Evolutionary conservation across 805 yeast species (phyloP).

Genomic region (Gaillardinia entomophila): DNA sequence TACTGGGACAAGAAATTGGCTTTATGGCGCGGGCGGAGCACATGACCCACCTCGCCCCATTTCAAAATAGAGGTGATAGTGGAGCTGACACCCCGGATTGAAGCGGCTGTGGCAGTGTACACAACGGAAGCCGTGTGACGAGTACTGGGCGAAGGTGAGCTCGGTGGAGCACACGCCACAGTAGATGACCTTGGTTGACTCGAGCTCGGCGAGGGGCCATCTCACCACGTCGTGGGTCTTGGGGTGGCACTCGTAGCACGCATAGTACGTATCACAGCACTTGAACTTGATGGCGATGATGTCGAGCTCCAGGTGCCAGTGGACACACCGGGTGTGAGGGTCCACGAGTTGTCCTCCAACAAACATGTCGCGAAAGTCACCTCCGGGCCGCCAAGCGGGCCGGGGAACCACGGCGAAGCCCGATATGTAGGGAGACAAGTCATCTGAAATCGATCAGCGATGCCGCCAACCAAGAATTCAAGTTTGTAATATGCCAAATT

Average conservation of each 20-base stretch:
- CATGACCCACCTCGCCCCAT: not conserved
- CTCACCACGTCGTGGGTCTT: conserved; percentile 8
- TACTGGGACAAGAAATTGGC: not conserved
- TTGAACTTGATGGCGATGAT: conserved; percentile 34
- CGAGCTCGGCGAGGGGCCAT: conserved; percentile 8
- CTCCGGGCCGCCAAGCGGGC: no score
- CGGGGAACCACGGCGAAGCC: no score
- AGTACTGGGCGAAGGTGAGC: conserved; percentile 24
- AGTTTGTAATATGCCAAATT: no score
- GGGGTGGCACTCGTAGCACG: conserved; percentile 35
- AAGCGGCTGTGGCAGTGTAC: conserved; percentile 19
- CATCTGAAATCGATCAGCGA: no score
- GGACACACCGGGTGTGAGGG: conserved; percentile 29
- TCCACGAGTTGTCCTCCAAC: conserved; percentile 17
- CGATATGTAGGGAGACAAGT: no score
- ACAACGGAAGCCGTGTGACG: conserved; percentile 12
- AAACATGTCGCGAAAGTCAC: no score
- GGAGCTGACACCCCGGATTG: conserved; percentile 34
- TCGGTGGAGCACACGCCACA: conserved; percentile 32
- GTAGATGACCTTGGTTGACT: conserved; percentile 15
- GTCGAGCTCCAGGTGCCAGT: conserved; percentile 30
- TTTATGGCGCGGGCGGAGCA: not conserved
- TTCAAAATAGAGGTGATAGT: conserved; percentile 32
- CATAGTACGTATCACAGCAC: conserved; percentile 32
- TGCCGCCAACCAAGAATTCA: no score